Evolutionary conservation across 2,329 filamentous ascomycete genomes (phyloP).

Genomic region (Aspergillus sp.): DNA sequence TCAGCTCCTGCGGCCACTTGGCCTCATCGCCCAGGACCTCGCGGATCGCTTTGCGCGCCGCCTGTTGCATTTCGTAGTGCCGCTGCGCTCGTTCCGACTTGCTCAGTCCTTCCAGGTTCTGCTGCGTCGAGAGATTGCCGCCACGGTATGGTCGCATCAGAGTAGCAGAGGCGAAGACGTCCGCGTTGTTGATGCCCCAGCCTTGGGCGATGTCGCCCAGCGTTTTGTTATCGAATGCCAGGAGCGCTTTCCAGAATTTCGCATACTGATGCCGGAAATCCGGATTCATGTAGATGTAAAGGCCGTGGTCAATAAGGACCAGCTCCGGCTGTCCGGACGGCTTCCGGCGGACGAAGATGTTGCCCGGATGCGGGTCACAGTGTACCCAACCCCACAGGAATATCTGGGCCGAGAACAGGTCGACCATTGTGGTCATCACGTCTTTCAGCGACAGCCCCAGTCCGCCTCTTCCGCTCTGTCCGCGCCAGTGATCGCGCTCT

Average conservation of each 20-base stretch:
- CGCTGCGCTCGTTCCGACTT: constrained; percentile 48
- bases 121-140: constrained; percentile 59
- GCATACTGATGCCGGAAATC: constrained; percentile 79
- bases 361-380: constrained; percentile 94
- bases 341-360: constrained; percentile 86
- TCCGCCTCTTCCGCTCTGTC: constrained; percentile 62
- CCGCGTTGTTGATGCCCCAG: constrained; percentile 84
- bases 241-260: constrained; percentile 83
- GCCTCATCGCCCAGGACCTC: constrained; percentile 74
- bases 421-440: constrained; percentile 94
- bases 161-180: constrained; percentile 85
- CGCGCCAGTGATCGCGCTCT: constrained; percentile 68
- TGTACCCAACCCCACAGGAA: constrained; percentile 95
- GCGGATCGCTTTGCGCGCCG: constrained; percentile 62
- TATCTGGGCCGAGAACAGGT: constrained; percentile 94
- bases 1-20: constrained; percentile 80
- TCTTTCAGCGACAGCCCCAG: constrained; percentile 73
- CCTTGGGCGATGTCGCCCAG: constrained; percentile 60
- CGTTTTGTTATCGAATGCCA: constrained; percentile 84
- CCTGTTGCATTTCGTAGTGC: constrained; percentile 72
- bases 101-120: constrained; percentile 43
- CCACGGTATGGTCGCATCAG: constrained; percentile 85
- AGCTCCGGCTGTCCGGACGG: constrained; percentile 77
- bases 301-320: constrained; percentile 91
- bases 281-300: constrained; percentile 85